These are phyloP conservation scores for Linaria vulgaris DNA, from an alignment of 257 asterid genomes.

Conservation along the genomic window DNA sequence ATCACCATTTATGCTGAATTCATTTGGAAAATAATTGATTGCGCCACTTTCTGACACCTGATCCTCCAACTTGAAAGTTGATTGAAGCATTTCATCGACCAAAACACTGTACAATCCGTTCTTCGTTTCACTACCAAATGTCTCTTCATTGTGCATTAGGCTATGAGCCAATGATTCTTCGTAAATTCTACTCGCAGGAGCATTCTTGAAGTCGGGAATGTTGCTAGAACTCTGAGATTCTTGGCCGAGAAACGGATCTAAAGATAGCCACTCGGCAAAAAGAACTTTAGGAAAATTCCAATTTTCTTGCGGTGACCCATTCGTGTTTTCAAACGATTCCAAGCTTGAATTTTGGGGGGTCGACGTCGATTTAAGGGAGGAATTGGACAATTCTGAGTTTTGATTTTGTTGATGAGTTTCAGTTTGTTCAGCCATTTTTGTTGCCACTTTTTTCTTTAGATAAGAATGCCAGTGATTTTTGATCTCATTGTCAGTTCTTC, in stretches of 20 bases:
- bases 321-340: constrained; percentile 38
- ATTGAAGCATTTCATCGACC: constrained; percentile 40
- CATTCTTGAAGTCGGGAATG: constrained; percentile 17
- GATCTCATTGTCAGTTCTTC: constrained; percentile 79
- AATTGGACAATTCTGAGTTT: constrained; percentile 23
- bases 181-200: constrained; percentile 23
- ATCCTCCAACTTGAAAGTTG: constrained; percentile 47
- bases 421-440: constrained; percentile 22
- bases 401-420: constrained; percentile 17
- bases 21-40: constrained; percentile 43
- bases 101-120: constrained; percentile 20
- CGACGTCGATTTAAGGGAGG: constrained; percentile 30
- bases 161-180: constrained; percentile 37
- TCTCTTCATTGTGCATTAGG: constrained; percentile 32
- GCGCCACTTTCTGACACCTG: constrained; percentile 36
- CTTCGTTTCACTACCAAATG: constrained; percentile 25
- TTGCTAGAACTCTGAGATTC: constrained; percentile 22
- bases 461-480: constrained; percentile 80
- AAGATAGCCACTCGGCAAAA: constrained; percentile 76
- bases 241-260: constrained; percentile 42
- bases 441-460: constrained; percentile 53
- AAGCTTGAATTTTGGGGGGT: constrained; percentile 28
- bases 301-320: constrained; percentile 30
- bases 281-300: constrained; percentile 57
- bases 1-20: constrained; percentile 38